Evolutionary conservation across 768 basidiomycete species (phyloP), one percentile per base, ranked within the genome.

Genomic region (Cystofilobasidium macerans): DNA sequence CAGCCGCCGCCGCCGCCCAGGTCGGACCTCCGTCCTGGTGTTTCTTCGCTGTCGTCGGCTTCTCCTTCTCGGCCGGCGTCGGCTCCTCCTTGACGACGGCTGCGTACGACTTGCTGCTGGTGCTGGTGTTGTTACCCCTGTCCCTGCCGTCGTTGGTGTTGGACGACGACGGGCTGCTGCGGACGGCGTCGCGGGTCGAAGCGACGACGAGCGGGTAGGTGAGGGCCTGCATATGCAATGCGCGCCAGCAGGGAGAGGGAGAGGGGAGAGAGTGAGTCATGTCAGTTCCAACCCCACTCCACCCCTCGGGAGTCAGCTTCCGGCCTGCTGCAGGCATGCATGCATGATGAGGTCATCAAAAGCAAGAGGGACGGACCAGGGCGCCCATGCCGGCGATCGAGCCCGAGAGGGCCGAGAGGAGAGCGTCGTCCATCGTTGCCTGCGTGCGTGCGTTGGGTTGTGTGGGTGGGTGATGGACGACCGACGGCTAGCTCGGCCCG

Each of bases 141-240:
- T n/a, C n/a, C n/a, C n/a, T n/a, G n/a, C n/a, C n/a, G n/a, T n/a
- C n/a, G n/a, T n/a, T n/a, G n/a, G n/a, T n/a, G n/a, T n/a, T n/a
- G n/a, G n/a, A n/a, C n/a, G n/a, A n/a, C n/a, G n/a, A n/a, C n/a
- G n/a, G n/a, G n/a, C n/a, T n/a, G n/a, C n/a, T n/a, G n/a, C n/a
- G n/a, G 5, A 98, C 89, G 9, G 93, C 94, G 3, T 91, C 89
- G 57, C 93, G 83, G 1, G 94, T 98, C 11, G 89, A 93, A 47
- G 98, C 78, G 74, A 91, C 87, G 67, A 95, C 85, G 40, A 99
- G 81, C 9, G 95, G 95, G 73, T 76, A 76, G n/a, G 75, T 77
- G 62, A 77, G 43, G 24, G 71, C 76, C 77, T 77, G 64, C 9
- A 16, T 40, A 40, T 8, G 38, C 16, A 16, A 16, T 40, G 38